Percentiles rank a stretch among this genome's conserved stretches.
These are phyloP conservation scores for Colletotrichum sp. DNA, from an alignment of 2,329 filamentous ascomycete species.

Conservation along the genomic window DNA sequence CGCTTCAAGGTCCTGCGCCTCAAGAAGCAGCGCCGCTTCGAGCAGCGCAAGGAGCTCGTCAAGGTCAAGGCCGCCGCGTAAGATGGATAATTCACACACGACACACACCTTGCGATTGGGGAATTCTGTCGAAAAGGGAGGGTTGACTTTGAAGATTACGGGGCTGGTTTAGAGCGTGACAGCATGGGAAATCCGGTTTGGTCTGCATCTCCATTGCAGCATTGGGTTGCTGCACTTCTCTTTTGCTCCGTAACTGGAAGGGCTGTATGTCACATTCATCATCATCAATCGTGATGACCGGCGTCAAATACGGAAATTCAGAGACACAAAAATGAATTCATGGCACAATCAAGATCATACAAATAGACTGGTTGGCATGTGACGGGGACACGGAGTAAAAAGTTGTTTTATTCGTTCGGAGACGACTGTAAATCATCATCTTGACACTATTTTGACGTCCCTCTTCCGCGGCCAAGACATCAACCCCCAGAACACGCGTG, in stretches of 20 bases:
- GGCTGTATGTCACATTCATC: slow-evolving; percentile 69
- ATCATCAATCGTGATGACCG: slow-evolving; percentile 60
- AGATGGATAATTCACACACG: slow-evolving; percentile 27
- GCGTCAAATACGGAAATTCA: slow-evolving; percentile 71
- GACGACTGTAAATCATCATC: slow-evolving; percentile 14
- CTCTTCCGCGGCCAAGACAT: neutral
- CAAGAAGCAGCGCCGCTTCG: slow-evolving; percentile 99
- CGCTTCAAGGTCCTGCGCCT: slow-evolving; percentile 99
- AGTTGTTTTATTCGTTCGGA: slow-evolving; percentile 14
- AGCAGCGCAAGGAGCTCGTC: slow-evolving; percentile 94
- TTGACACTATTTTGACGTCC: neutral
- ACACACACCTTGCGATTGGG: slow-evolving; percentile 14
- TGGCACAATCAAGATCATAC: slow-evolving; percentile 25
- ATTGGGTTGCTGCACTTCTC: slow-evolving; percentile 64
- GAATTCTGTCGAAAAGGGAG: slow-evolving; percentile 12
- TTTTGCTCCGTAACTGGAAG: slow-evolving; percentile 61
- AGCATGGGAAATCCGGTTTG: slow-evolving; percentile 39
- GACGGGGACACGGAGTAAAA: slow-evolving; percentile 21
- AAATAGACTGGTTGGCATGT: slow-evolving; percentile 23
- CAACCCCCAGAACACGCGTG: neutral
- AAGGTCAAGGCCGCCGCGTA: slow-evolving; percentile 88
- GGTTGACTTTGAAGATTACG: slow-evolving; percentile 22
- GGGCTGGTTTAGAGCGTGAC: slow-evolving; percentile 24
- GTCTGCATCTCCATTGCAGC: slow-evolving; percentile 53
- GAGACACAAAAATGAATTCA: slow-evolving; percentile 46